phyloP scores from a whole-genome alignment of 2,329 filamentous ascomycete species.

The Aspergillus carbonarius region DNA sequence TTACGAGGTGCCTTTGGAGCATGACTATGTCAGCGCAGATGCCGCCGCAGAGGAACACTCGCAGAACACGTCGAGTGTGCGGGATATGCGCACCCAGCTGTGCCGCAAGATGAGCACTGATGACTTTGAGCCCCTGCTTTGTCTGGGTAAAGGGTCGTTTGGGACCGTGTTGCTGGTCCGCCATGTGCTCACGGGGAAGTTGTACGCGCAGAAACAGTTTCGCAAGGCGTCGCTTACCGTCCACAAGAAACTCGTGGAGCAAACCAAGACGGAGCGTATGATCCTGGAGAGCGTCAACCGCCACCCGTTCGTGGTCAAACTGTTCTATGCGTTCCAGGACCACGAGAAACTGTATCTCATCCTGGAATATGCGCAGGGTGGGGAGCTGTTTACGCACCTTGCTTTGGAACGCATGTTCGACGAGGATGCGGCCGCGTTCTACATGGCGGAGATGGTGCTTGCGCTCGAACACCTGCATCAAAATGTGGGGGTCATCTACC shows the following conservation, averaged over 20 bases:
- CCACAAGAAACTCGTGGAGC: conserved; percentile 92
- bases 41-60: conserved; percentile 35
- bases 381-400: conserved; percentile 94
- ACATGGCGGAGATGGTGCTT: conserved; percentile 97
- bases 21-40: conserved; percentile 76
- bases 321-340: conserved; percentile 98
- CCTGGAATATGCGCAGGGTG: conserved; percentile 94
- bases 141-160: conserved; percentile 93
- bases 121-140: conserved; percentile 88
- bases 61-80: conserved; percentile 51
- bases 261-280: conserved; percentile 93
- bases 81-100: conserved; percentile 52
- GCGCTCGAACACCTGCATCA: conserved; percentile 91
- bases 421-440: conserved; percentile 86
- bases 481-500: conserved; percentile 90
- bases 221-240: conserved; percentile 94
- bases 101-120: conserved; percentile 83
- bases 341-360: conserved; percentile 97
- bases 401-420: conserved; percentile 93
- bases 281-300: conserved; percentile 95
- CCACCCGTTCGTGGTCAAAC: conserved; percentile 95
- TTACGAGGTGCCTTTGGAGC: conserved; percentile 80
- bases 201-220: conserved; percentile 98
- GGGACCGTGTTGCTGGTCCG: conserved; percentile 93
- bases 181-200: conserved; percentile 78